Evolutionary conservation across 2,329 filamentous ascomycete genomes (phyloP), one percentile per base, ranked within the genome.

Genomic region (Colletotrichum tofieldiae): DNA sequence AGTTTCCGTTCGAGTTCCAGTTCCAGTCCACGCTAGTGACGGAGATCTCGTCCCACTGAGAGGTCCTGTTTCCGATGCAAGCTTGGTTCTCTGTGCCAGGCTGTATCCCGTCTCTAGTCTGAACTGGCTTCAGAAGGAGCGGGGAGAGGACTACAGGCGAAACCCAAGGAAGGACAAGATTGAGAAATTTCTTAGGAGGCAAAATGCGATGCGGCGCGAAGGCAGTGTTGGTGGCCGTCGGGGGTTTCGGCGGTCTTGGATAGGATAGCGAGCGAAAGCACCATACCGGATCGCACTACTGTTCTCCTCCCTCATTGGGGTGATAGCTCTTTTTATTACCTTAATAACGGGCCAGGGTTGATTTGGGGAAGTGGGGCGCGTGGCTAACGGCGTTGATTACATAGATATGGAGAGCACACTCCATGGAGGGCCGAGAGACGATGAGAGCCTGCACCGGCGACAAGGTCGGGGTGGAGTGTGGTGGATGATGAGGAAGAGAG

Each of bases 281-380:
- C 51, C 58, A 45, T 59, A 68, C 65, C 59, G 52, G 59, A 72
- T 51, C 26, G 58, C 55, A 59, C 35, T 59, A 47, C 45, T 60
- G 39, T 11, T 23, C 72, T 61, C 69, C 64, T 73, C 69, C 69
- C 60, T 59, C 65, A 56, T 73, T 70, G 65, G 72, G 72, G 69
- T 62, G 65, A 66, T 56, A 70, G 72, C 43, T 68, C 62, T 72
- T 74, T 62, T 74, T 70, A 64, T 64, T 64, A 41, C 60, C 60
- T 72, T 73, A 73, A 59, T 49, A 70, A 60, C 51, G 43, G 60
- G 58, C 39, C 69, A 74, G 65, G 72, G 69, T 70, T 74, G 69
- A 70, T 73, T 73, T 68, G 72, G 72, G 69, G 70, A 73, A 74
- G 72, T 69, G 72, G 72, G 72, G 71, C 64, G 35, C 51, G 69